Evolutionary conservation across 805 yeast species (phyloP), one percentile per base, ranked within the genome.

Genomic region (Candida chilensis): DNA sequence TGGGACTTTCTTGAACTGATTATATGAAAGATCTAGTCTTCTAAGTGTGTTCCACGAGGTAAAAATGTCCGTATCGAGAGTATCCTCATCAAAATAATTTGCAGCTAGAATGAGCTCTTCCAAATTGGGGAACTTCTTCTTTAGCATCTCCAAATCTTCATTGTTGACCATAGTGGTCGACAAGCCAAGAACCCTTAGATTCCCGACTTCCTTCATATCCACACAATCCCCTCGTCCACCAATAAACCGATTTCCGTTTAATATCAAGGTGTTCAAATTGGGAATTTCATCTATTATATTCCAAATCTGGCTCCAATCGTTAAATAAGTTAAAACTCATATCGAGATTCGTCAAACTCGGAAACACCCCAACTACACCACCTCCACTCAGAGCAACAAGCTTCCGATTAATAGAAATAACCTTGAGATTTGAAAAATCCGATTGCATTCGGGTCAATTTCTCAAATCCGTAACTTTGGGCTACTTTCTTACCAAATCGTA

Each of bases 391-490:
- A 15, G 30, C 37, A 3, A 81, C 50, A 5, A 53, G 34, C 33
- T 64, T 51, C 16, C 58, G 47, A 19, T 68, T 70, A 24, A 86
- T 45, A 1, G 84, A 66, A 1, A 78, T 57, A 4, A 62, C 52
- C n/a, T 38, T 41, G 30, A 84, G 53, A 8, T 56, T 47, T 3
- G 37, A 40, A 24, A 74, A 63, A 34, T 78, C 52, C 1, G 66
- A 47, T 38, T 74, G 79, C 10, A 64, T 42, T n/a, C 40, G 29
- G 27, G 67, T 61, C 27, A 78, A 47, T 37, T 69, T 66, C 16
- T 71, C 78, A 44, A 83, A 76, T 1, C 95, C 95, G 33, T 59
- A 68, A 17, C 71, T 65, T 42, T 82, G 78, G 6, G 74, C 74
- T 5, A 40, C 37, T 46, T 85, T 85, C 1, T 57, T 32, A 0